Percentiles rank a stretch among this genome's conserved stretches.
These are phyloP conservation scores for Eucalyptus tenuipes DNA, from an alignment of 345 rosid genomes.

Conservation along the genomic window DNA sequence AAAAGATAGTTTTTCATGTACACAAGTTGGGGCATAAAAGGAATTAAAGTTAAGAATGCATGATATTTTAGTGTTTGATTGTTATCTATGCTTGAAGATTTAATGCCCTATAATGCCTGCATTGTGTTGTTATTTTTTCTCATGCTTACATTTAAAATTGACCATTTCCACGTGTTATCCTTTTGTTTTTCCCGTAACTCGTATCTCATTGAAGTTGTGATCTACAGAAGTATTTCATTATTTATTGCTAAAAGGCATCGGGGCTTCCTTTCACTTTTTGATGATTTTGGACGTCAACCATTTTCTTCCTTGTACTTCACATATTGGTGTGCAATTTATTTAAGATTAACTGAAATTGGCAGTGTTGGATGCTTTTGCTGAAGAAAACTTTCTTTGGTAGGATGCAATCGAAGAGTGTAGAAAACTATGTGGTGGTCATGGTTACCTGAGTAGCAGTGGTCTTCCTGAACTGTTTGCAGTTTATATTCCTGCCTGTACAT, in stretches of 20 bases:
- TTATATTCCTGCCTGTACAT: conserved; percentile 92
- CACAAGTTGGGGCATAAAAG: neutral
- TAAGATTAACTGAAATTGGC: neutral
- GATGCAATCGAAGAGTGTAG: conserved; percentile 98
- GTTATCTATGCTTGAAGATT: neutral
- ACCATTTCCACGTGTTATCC: neutral
- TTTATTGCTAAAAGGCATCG: neutral
- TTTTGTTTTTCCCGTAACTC: neutral
- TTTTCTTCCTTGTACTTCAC: neutral
- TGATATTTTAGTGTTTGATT: neutral
- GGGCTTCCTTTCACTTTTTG: neutral
- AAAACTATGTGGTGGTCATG: conserved; percentile 98
- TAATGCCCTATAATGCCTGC: neutral
- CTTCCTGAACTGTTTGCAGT: conserved; percentile 97
- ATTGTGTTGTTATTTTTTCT: neutral
- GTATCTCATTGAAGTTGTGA: neutral
- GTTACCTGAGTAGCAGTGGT: conserved; percentile 89
- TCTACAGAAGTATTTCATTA: neutral
- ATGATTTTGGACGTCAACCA: neutral
- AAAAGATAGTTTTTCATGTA: neutral
- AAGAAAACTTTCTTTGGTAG: conserved; percentile 20
- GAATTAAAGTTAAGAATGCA: neutral
- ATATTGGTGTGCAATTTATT: neutral
- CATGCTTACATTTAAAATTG: neutral
- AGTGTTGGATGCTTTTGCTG: neutral